Percentiles rank a stretch among this genome's conserved stretches.
These are phyloP conservation scores for Alternaria tenuissima DNA, from an alignment of 2,329 filamentous ascomycete species.

Conservation along the genomic window DNA sequence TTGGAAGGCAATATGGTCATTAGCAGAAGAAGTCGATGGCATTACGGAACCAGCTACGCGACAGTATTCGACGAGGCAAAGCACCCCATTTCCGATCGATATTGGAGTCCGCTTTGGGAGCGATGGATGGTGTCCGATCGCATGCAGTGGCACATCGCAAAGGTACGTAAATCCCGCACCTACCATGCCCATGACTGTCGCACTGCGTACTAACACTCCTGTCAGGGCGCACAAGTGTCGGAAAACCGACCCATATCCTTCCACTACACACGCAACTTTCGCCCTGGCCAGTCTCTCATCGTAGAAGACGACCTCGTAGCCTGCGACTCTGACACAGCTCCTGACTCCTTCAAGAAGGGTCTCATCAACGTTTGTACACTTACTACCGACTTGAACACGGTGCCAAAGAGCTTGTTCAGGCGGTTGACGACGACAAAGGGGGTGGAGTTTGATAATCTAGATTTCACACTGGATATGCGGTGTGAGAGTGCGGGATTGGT, in stretches of 20 bases:
- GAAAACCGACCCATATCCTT: conserved; percentile 79
- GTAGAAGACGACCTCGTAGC: conserved; percentile 84
- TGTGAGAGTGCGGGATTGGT: conserved; percentile 79
- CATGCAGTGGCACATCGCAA: conserved; percentile 87
- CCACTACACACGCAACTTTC: conserved; percentile 86
- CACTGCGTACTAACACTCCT: conserved; percentile 12
- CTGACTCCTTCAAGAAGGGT: conserved; percentile 57
- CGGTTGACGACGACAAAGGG: conserved; percentile 79
- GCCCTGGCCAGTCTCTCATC: conserved; percentile 76
- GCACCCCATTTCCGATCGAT: conserved; percentile 75
- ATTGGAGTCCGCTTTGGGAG: conserved; percentile 83
- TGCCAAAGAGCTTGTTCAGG: conserved; percentile 77
- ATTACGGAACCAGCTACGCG: conserved; percentile 83
- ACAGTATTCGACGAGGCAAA: conserved; percentile 80
- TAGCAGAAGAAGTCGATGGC: conserved; percentile 75
- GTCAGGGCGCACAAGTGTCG: conserved; percentile 75
- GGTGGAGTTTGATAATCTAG: conserved; percentile 81
- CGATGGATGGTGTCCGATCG: conserved; percentile 83
- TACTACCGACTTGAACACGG: conserved; percentile 79
- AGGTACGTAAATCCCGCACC: conserved; percentile 57
- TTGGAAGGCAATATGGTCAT: conserved; percentile 82
- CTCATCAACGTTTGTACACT: conserved; percentile 79
- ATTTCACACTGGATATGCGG: conserved; percentile 84
- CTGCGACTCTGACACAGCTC: conserved; percentile 73
- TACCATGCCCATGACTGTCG: not conserved